Percentiles rank a stretch among this genome's conserved stretches.
phyloP scores from a whole-genome alignment of 2,329 filamentous ascomycete genomes.

The Chalaropsis ovoidea region DNA sequence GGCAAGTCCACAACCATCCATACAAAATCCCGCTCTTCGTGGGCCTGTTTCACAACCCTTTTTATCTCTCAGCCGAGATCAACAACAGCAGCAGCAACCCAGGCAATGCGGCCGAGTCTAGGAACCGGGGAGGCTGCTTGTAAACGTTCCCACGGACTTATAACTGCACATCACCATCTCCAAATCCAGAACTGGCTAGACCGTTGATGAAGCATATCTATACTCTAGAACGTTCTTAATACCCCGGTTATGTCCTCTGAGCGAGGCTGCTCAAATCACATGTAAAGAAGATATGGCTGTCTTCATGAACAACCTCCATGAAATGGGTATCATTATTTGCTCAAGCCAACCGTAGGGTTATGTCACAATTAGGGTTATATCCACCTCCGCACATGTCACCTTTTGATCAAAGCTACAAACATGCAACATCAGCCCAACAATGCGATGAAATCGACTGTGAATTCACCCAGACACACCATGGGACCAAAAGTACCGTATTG shows the following conservation, averaged over 20 bases:
- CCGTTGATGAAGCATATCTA: too few relatives aligned
- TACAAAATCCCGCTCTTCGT: neutral
- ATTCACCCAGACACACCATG: neutral
- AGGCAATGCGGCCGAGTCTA: neutral
- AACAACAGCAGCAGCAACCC: neutral
- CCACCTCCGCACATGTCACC: neutral
- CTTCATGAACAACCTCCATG: too few relatives aligned
- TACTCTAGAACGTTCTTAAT: neutral
- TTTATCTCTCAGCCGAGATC: neutral
- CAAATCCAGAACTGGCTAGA: neutral
- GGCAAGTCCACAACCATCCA: neutral
- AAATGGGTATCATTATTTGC: too few relatives aligned
- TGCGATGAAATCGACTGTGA: neutral
- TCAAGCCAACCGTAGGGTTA: neutral
- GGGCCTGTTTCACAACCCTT: neutral
- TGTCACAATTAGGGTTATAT: neutral
- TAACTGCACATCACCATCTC: slow-evolving; percentile 1
- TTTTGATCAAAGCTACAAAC: neutral
- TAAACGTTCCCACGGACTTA: neutral
- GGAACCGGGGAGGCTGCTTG: neutral
- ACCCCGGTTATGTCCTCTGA: too few relatives aligned
- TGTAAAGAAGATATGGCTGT: too few relatives aligned
- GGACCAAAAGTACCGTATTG: neutral
- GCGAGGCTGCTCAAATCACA: too few relatives aligned
- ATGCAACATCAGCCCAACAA: neutral